Base-by-base conservation (phyloP, 192 early-diverging fungal species). In the Funneliformis mosseae region DNA sequence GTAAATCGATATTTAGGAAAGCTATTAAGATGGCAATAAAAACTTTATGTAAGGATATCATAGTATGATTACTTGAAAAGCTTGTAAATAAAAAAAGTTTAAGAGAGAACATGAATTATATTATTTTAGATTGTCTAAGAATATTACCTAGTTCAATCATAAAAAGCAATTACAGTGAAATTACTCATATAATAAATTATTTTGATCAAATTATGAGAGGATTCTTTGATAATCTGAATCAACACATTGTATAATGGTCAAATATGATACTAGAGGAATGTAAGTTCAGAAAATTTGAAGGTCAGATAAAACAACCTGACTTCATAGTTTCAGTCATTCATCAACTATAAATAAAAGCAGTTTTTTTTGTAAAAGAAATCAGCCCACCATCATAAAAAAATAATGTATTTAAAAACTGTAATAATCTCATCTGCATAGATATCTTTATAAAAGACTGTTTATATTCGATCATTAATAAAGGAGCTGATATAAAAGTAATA, bases 301-400 rank as follows among this genome's bases (percentile, higher is more conserved):
- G 63, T 4, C 2, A 25, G 46, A 14, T 23, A 23, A 75, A 75
- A 23, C 73, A 75, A 75, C 73, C 73, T 1, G 73, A 75, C 10
- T 75, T 75, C 46, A 59, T 10, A 23, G 48, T 75, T 55, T 75
- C 50, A 16, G 33, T 75, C 46, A 11, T 75, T 43, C 48, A 18
- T 48, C 73, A 75, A 10, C 23, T 23, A 55, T 21, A 75, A 43
- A 75, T 21, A 45, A 75, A n/a, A 46, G 73, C n/a, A 23, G 23
- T 25, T 43, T 18, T 75, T 23, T 75, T 75, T 25, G 73, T 75
- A 18, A 25, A 21, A 18, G 73, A 75, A 75, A 48, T 75, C 11
- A 75, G 73, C 11, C 45, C 50, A 18, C 73, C 50, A 4, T 75
- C 73, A 21, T 3, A 75, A 55, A 75, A 75, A 55, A n/a, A 43